phyloP scores from a whole-genome alignment of 2,329 filamentous ascomycete genomes.

The Nemania bipapillata region DNA sequence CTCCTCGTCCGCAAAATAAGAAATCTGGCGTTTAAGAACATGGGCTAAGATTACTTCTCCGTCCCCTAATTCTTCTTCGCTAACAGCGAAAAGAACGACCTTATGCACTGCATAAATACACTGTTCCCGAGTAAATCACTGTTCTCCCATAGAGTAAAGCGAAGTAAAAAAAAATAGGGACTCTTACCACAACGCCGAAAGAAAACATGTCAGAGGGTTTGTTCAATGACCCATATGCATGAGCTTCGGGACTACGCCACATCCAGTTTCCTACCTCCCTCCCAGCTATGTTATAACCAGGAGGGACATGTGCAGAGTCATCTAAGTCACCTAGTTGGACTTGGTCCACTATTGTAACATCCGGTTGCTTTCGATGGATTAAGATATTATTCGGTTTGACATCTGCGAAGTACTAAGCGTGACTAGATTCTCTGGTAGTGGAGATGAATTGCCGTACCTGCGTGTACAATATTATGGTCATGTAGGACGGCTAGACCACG shows the following conservation, averaged over 20 bases:
- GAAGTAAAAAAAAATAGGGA: constrained; percentile 5
- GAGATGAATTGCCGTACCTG: constrained; percentile 2
- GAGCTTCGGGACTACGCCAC: constrained; percentile 23
- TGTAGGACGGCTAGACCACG: constrained; percentile 18
- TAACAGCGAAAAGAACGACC: constrained; percentile 12
- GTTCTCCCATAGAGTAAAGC: not conserved
- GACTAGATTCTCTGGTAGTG: not conserved
- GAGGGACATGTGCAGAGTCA: constrained; percentile 23
- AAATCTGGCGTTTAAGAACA: constrained; percentile 26
- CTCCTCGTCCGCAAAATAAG: constrained; percentile 23
- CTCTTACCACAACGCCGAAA: constrained; percentile 23
- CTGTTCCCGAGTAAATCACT: constrained; percentile 11
- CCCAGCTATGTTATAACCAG: constrained; percentile 17
- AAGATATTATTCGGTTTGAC: constrained; percentile 23
- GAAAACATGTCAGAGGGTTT: constrained; percentile 27
- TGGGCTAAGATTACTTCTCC: constrained; percentile 23
- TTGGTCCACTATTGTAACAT: constrained; percentile 11
- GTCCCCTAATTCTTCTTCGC: constrained; percentile 23
- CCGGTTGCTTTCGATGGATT: constrained; percentile 14
- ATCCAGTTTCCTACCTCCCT: constrained; percentile 24
- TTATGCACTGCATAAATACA: constrained; percentile 24
- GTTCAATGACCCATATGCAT: constrained; percentile 22
- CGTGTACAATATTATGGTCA: constrained; percentile 25
- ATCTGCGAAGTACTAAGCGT: constrained; percentile 13
- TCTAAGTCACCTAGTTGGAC: constrained; percentile 23